These are phyloP conservation scores for Poronia punctata DNA, from an alignment of 495 filamentous ascomycete species.

Conservation along the genomic window DNA sequence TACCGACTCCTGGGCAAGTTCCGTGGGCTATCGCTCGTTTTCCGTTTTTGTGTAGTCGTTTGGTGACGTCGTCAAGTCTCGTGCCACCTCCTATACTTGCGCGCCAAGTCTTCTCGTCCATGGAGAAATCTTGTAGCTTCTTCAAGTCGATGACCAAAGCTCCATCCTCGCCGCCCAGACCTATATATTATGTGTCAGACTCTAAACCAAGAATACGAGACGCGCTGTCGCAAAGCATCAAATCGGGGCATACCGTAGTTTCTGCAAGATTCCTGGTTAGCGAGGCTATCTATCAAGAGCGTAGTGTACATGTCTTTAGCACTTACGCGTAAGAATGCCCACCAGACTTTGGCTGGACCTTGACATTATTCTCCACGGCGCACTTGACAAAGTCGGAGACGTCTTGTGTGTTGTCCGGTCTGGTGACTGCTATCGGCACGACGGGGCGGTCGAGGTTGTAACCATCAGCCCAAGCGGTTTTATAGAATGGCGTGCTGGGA, in stretches of 20 bases:
- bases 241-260: constrained; percentile 26
- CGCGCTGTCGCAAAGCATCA: too few species aligned
- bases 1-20: constrained; percentile 55
- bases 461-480: constrained; percentile 37
- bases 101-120: constrained; percentile 48
- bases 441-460: constrained; percentile 62
- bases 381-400: constrained; percentile 55
- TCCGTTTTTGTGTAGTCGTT: constrained; percentile 52
- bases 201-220: not conserved
- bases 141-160: constrained; percentile 52
- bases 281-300: not conserved
- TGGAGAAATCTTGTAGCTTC: constrained; percentile 45
- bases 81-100: constrained; percentile 63
- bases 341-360: constrained; percentile 63
- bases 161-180: constrained; percentile 48
- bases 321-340: constrained; percentile 63
- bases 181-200: constrained; percentile 32
- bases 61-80: constrained; percentile 53
- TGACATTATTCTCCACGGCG: constrained; percentile 43
- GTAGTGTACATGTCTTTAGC: not conserved
- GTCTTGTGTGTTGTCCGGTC: constrained; percentile 50
- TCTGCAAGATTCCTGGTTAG: too few species aligned
- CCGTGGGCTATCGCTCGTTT: constrained; percentile 62
- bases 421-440: constrained; percentile 54
- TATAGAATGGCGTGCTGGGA: constrained; percentile 31